Base-by-base conservation (phyloP, 805 yeast genomes). In the Hanseniaspora singularis region DNA sequence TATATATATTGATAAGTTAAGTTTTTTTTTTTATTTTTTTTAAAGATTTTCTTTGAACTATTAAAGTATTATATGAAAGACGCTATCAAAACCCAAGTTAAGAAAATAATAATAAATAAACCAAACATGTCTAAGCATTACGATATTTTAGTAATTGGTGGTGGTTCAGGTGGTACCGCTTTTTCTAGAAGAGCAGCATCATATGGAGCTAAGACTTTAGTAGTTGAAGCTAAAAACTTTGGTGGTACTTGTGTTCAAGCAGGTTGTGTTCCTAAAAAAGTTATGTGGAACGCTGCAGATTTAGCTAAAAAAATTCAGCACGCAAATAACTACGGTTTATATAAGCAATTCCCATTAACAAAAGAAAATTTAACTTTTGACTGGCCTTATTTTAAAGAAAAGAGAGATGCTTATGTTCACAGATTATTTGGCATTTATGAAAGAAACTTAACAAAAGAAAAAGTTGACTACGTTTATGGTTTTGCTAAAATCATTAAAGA, bases 101-200 rank as follows among this genome's bases (percentile, higher is more conserved):
- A 12, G 10, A 38, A 33, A 15, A 20, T 37, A 14, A 26, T 41
- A 26, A 19, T 34, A 33, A 23, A 23, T 7, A 38, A 51, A 23
- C 49, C 50, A 45, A 56, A 56, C 6, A 79, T 80, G 86, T 76
- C 84, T 33, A 69, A 56, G 49, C 89, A 85, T 62, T 92, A 78
- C 71, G 87, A 92, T 59, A 89, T 84, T 62, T 69, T 92, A 43
- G 98, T 92, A 50, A 92, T 92, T 54, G 99, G 99, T 44, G 99
- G 98, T 50, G 99, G 99, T 12, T 86, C 96, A 31, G 99, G 97
- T 39, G 99, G 99, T 55, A 96, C 92, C 38, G 96, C 98, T n/a
- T 79, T 94, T 18, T 94, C 96, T 14, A 79, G 99, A 64, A 77
- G 97, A 57, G 97, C 98, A 11, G 96, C 97, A 31, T 73, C 77